A percentile compares a stretch with the other conserved stretches of the same genome.
These are phyloP conservation scores for Aspergillus avenaceus DNA, from an alignment of 495 filamentous ascomycete species.

Conservation along the genomic window DNA sequence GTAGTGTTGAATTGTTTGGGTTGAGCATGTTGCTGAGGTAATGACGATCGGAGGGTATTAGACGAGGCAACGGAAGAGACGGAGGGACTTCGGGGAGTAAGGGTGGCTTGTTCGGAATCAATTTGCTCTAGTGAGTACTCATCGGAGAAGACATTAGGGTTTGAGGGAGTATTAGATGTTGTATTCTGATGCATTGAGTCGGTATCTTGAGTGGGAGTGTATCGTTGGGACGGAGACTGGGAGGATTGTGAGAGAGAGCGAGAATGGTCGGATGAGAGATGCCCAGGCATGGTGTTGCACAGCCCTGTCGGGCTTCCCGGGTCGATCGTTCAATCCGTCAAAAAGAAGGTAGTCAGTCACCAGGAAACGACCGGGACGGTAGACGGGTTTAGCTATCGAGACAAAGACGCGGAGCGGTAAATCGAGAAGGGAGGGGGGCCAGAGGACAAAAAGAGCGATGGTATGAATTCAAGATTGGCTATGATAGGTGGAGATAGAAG, in stretches of 20 bases:
- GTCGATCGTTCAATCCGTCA: conserved; percentile 18
- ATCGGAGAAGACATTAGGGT: conserved; percentile 52
- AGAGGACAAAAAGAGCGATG: conserved; percentile 1
- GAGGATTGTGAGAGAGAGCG: conserved; percentile 39
- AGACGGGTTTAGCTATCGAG: conserved; percentile 7
- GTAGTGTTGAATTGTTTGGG: conserved; percentile 24
- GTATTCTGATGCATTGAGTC: conserved; percentile 34
- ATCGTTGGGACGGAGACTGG: conserved; percentile 21
- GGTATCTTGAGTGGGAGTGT: conserved; percentile 20
- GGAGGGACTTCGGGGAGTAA: conserved; percentile 28
- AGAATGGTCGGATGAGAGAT: conserved; percentile 39
- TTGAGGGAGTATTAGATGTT: conserved; percentile 34
- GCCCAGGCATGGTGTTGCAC: conserved; percentile 43
- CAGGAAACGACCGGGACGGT: conserved; percentile 10
- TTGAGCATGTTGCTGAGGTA: conserved; percentile 17
- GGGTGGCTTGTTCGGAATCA: conserved; percentile 31
- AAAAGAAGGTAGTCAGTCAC: conserved; percentile 11
- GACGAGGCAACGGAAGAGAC: conserved; percentile 33
- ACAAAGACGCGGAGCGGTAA: conserved; percentile 5
- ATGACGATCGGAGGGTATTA: conserved; percentile 29
- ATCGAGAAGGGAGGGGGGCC: conserved; percentile 5
- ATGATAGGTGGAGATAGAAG: conserved; percentile 8
- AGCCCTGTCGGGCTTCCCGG: conserved; percentile 44
- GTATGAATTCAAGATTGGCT: background rate
- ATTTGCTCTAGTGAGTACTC: conserved; percentile 47